These are phyloP conservation scores for Suillus clintonianus DNA, from an alignment of 768 basidiomycete genomes.

Conservation along the genomic window DNA sequence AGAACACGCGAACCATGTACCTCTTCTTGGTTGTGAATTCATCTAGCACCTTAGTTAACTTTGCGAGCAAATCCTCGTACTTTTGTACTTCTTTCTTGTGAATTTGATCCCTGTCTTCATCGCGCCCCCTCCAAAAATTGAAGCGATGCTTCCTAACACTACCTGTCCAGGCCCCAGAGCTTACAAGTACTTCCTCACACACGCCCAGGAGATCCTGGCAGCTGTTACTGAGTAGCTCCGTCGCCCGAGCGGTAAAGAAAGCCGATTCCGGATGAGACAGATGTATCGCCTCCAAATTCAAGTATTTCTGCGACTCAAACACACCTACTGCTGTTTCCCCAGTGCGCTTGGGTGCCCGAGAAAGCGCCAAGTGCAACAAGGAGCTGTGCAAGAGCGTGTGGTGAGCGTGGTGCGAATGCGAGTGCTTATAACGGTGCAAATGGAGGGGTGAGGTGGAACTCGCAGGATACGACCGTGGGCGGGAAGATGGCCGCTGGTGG, in stretches of 20 bases:
- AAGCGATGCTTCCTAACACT: slow-evolving; percentile 38
- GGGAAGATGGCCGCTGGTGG: slow-evolving; percentile 2
- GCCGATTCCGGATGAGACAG: slow-evolving; percentile 51
- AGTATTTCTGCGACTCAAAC: slow-evolving; percentile 71
- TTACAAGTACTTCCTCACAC: slow-evolving; percentile 42
- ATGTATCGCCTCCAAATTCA: slow-evolving; percentile 62
- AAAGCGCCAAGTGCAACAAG: slow-evolving; percentile 39
- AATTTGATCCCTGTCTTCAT: slow-evolving; percentile 28
- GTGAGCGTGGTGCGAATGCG: slow-evolving; percentile 32
- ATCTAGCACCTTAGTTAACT: slow-evolving; percentile 40
- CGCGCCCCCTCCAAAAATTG: slow-evolving; percentile 36
- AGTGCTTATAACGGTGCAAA: slow-evolving; percentile 12
- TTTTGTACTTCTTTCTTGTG: slow-evolving; percentile 38
- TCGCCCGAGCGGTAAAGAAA: slow-evolving; percentile 43
- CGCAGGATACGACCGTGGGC: slow-evolving; percentile 5
- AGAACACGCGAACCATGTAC: slow-evolving; percentile 32
- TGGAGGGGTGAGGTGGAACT: slow-evolving; percentile 13
- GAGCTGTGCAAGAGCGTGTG: slow-evolving; percentile 39
- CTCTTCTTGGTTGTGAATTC: slow-evolving; percentile 52
- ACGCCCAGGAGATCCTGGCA: slow-evolving; percentile 53
- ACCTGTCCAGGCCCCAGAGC: slow-evolving; percentile 53
- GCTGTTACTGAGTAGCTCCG: slow-evolving; percentile 49
- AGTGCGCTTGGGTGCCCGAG: slow-evolving; percentile 25
- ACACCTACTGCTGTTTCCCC: slow-evolving; percentile 64
- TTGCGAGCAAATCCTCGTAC: slow-evolving; percentile 38